A percentile compares a stretch with the other conserved stretches of the same genome.
phyloP scores from a whole-genome alignment of 495 filamentous ascomycete species.

The Saxophila tyrrhenica region DNA sequence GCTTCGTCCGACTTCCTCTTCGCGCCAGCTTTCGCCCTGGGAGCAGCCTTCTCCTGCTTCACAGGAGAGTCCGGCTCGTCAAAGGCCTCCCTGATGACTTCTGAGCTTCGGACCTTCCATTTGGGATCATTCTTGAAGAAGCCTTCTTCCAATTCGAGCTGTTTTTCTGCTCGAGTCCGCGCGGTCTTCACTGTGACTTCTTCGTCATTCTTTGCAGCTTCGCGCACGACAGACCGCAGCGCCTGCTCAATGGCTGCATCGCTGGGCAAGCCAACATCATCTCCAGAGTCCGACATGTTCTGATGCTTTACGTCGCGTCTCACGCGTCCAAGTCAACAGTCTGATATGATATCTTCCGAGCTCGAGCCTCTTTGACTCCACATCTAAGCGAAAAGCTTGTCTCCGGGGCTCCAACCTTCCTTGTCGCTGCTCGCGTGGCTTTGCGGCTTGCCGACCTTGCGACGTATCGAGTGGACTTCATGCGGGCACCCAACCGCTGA shows the following conservation, averaged over 20 bases:
- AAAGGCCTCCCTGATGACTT: slow-evolving; percentile 50
- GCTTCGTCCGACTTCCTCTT: slow-evolving; percentile 20
- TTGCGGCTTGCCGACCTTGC: background rate
- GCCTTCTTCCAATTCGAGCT: slow-evolving; percentile 50
- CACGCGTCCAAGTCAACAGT: background rate
- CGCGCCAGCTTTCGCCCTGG: slow-evolving; percentile 6
- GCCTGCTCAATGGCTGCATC: slow-evolving; percentile 35
- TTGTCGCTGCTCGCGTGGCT: too few species aligned
- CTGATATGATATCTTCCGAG: background rate
- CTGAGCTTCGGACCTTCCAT: slow-evolving; percentile 76
- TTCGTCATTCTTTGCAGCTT: slow-evolving; percentile 47
- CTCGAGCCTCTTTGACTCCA: background rate
- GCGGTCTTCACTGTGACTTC: slow-evolving; percentile 67
- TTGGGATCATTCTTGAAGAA: slow-evolving; percentile 53
- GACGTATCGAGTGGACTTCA: background rate
- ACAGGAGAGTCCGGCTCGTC: slow-evolving; percentile 15
- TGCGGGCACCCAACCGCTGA: background rate
- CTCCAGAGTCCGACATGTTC: slow-evolving; percentile 27
- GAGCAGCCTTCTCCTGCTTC: slow-evolving; percentile 6
- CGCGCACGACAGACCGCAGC: slow-evolving; percentile 34
- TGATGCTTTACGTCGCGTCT: background rate
- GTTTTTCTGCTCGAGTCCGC: slow-evolving; percentile 53
- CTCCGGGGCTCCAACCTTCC: too few species aligned
- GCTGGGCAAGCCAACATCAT: slow-evolving; percentile 6
- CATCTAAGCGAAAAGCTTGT: too few species aligned